Evolutionary conservation across 352 stramenopile genomes (phyloP).

Genomic region (Phytophthora pinifolia): DNA sequence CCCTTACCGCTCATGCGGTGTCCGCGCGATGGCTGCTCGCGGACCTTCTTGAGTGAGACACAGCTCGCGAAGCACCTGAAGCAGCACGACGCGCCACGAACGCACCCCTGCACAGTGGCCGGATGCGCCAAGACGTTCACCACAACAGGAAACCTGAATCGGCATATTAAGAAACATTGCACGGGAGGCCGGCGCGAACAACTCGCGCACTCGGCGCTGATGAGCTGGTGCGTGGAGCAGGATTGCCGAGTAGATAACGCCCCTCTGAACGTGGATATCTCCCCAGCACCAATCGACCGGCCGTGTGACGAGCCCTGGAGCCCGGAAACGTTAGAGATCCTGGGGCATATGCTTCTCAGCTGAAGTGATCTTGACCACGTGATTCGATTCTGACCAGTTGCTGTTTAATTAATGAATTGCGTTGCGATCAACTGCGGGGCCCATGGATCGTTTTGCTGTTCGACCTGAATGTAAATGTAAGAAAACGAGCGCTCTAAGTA

Average conservation of each 20-base stretch:
- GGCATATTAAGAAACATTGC: constrained; percentile 42
- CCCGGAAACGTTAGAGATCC: constrained; percentile 35
- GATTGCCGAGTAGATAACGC: constrained; percentile 2
- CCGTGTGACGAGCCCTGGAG: constrained; percentile 34
- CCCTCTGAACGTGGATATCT: constrained; percentile 5
- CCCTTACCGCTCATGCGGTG: constrained; percentile 37
- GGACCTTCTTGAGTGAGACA: constrained; percentile 39
- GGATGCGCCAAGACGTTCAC: constrained; percentile 60
- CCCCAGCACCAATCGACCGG: constrained; percentile 23
- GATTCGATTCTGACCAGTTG: too few species aligned
- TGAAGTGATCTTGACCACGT: constrained; percentile 13
- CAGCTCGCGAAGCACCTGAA: constrained; percentile 50
- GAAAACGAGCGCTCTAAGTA: not conserved
- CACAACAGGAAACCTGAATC: constrained; percentile 60
- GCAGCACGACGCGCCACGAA: constrained; percentile 37
- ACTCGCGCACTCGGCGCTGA: constrained; percentile 11
- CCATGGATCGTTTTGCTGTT: constrained; percentile 25
- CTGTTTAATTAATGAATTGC: constrained; percentile 9
- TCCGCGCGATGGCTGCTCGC: constrained; percentile 26
- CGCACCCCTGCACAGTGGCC: constrained; percentile 21
- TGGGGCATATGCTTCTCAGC: constrained; percentile 36
- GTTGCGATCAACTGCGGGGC: not conserved
- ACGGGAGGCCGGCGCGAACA: constrained; percentile 16
- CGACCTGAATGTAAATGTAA: constrained; percentile 1
- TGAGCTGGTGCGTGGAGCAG: constrained; percentile 19